Conservation (phyloP, 1,284 basidiomycete species). For the Cryptococcus sp. region DNA sequence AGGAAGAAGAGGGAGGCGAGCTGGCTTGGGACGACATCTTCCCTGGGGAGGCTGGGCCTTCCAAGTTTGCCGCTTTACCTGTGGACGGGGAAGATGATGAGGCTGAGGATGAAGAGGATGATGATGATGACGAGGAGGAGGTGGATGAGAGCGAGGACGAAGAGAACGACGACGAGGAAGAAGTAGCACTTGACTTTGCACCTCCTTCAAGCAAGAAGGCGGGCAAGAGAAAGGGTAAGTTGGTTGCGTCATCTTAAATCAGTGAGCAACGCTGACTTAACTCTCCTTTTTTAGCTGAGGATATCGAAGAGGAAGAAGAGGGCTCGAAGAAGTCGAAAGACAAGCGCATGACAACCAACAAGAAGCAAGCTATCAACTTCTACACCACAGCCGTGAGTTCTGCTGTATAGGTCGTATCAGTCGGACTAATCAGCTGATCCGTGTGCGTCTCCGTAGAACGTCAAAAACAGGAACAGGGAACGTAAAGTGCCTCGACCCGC, state of each 20-base stretch:
- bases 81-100: constrained; percentile 52
- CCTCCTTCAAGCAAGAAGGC: constrained; percentile 19
- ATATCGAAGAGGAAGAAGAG: constrained; percentile 10
- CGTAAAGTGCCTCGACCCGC: constrained; percentile 45
- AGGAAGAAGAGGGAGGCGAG: constrained; percentile 28
- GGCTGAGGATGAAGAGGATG: constrained; percentile 36
- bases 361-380: constrained; percentile 91
- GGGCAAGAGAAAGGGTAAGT: constrained; percentile 23
- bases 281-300: constrained; percentile 9
- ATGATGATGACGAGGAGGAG: constrained; percentile 44
- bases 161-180: constrained; percentile 29
- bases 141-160: constrained; percentile 29
- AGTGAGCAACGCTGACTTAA: constrained; percentile 6
- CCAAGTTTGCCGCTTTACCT: constrained; percentile 38
- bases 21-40: constrained; percentile 82
- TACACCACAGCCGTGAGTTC: constrained; percentile 63
- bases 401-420: too few species aligned
- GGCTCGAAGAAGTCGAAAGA: constrained; percentile 58
- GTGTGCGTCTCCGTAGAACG: constrained; percentile 57
- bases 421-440: not conserved
- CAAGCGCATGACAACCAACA: constrained; percentile 84
- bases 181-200: constrained; percentile 12
- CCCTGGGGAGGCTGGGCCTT: constrained; percentile 51
- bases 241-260: not conserved
- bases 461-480: constrained; percentile 76